Evolutionary conservation across 2,329 filamentous ascomycete genomes (phyloP).

Genomic region (Pseudopithomyces chartarum): DNA sequence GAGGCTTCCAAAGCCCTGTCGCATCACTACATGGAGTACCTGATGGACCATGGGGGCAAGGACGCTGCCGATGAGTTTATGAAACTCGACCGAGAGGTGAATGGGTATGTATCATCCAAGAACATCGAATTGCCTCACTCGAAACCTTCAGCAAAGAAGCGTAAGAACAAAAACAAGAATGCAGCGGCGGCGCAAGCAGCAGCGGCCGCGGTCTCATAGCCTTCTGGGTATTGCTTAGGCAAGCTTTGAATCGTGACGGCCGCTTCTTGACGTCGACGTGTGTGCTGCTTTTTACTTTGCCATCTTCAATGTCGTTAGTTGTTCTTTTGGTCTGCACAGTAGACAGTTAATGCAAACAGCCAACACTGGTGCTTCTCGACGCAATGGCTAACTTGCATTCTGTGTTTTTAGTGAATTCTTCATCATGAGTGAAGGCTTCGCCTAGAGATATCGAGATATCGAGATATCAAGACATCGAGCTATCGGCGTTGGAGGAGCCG

Average conservation of each 20-base stretch:
- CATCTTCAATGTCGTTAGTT: slow-evolving; percentile 5
- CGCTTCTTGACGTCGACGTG: neutral
- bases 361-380: neutral
- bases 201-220: neutral
- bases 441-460: neutral
- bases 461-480: neutral
- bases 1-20: slow-evolving; percentile 75
- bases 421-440: neutral
- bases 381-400: neutral
- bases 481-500: neutral
- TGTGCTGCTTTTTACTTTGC: neutral
- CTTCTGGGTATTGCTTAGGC: neutral
- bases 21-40: slow-evolving; percentile 78
- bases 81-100: slow-evolving; percentile 80
- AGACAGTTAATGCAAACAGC: slow-evolving; percentile 15
- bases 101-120: slow-evolving; percentile 62
- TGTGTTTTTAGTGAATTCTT: neutral
- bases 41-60: slow-evolving; percentile 81
- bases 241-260: neutral
- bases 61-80: slow-evolving; percentile 87
- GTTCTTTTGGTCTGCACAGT: neutral
- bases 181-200: neutral
- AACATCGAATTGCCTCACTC: slow-evolving; percentile 37
- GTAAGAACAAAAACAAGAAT: slow-evolving; percentile 16
- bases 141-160: slow-evolving; percentile 33